Conservation (phyloP, 2,329 filamentous ascomycete genomes). For the Claviceps sp. region DNA sequence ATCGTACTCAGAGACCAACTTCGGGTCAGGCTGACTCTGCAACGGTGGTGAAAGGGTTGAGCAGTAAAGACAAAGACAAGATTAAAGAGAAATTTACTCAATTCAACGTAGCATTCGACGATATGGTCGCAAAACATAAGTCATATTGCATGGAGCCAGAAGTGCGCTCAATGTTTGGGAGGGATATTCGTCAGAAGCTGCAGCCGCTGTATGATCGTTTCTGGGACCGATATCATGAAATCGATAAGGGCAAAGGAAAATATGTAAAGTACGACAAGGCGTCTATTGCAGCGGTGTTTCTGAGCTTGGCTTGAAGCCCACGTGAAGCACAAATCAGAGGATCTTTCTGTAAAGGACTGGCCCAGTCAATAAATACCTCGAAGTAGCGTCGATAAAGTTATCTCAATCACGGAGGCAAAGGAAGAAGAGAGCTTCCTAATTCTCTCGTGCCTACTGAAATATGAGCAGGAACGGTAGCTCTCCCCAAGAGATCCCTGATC, state of each 20-base stretch:
- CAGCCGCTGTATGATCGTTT: conserved; percentile 91
- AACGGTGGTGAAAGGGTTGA: conserved; percentile 69
- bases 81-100: conserved; percentile 93
- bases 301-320: conserved; percentile 27
- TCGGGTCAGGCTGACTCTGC: conserved; percentile 67
- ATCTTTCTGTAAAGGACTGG: too few relatives aligned
- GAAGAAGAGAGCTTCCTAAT: too few relatives aligned
- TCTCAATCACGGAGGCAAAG: too few relatives aligned
- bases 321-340: too few relatives aligned
- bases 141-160: conserved; percentile 80
- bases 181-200: conserved; percentile 80
- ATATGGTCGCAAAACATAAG: conserved; percentile 73
- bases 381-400: too few relatives aligned
- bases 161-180: conserved; percentile 64
- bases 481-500: too few relatives aligned
- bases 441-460: too few relatives aligned
- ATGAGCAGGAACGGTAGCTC: too few relatives aligned
- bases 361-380: too few relatives aligned
- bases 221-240: conserved; percentile 93
- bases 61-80: conserved; percentile 83
- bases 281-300: conserved; percentile 55
- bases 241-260: conserved; percentile 95
- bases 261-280: conserved; percentile 96
- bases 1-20: conserved; percentile 55
- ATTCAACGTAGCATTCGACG: conserved; percentile 86